Evolutionary conservation across 345 rosid species (phyloP), one percentile per base, ranked within the genome.

Genomic region (Arabidopsis suecica): DNA sequence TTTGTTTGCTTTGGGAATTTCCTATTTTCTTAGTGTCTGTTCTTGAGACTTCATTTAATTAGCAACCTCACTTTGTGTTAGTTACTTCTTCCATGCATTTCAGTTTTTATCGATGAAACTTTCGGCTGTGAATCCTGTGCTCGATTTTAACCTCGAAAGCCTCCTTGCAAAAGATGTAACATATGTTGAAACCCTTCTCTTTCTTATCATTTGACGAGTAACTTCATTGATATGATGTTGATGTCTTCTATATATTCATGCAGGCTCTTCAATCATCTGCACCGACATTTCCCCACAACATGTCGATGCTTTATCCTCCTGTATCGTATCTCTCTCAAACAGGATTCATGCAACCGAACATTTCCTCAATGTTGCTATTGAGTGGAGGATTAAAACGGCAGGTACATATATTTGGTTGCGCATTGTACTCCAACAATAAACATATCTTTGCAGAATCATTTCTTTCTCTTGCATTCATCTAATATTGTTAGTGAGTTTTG

Each of bases 41-140:
- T 36, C 59, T 22, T 50, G 23, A 13, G 9, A 50, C 36, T 36
- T 50, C 36, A 66, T 32, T 50, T 67, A 23, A 22, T 4, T 38
- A 53, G 50, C 25, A 51, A 25, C 12, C 55, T 73, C 32, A 51
- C 16, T 32, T 41, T 38, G 38, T 28, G 54, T 8, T 16, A 28
- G 11, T 33, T 55, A 41, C 14, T 32, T 54, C 41, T 30, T 56
- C 49, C 16, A 61, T 62, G 5, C 41, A 4, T 54, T 22, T 76
- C 91, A 93, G 97, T 91, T 93, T 78, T 74, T 93, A 59, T 93
- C 96, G 7, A 93, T 93, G 98, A 91, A 91, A 83, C 96, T 93
- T 13, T 90, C 97, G 18, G 85, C 97, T 0, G 97, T 93, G 66
- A 91, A 88, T 75, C 93, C 97, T 32, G 77, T 86, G 65, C 78